phyloP scores from a whole-genome alignment of 164 flowering plant species.

The Berberis thunbergii region DNA sequence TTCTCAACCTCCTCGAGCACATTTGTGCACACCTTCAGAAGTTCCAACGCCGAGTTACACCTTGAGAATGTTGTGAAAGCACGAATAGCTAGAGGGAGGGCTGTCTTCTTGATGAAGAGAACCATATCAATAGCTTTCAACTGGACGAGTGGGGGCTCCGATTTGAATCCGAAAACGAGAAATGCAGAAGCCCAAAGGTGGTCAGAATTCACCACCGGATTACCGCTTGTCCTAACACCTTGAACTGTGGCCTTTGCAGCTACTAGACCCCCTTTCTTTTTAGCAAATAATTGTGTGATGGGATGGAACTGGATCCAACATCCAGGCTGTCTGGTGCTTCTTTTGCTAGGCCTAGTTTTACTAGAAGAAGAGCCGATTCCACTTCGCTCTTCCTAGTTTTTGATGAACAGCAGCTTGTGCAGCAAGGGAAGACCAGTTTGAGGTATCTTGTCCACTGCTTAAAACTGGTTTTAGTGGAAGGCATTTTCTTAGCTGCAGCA shows the following conservation, averaged over 20 bases:
- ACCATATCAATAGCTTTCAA: slow-evolving; percentile 66
- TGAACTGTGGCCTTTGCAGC: slow-evolving; percentile 62
- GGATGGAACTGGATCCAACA: slow-evolving; percentile 67
- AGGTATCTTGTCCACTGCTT: slow-evolving; percentile 46
- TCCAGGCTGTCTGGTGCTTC: slow-evolving; percentile 38
- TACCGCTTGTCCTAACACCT: slow-evolving; percentile 51
- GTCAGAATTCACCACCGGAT: slow-evolving; percentile 39
- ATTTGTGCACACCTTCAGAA: slow-evolving; percentile 76
- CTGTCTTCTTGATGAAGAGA: slow-evolving; percentile 57
- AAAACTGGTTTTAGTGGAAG: slow-evolving; percentile 27
- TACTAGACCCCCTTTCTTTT: slow-evolving; percentile 34
- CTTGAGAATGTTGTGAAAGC: slow-evolving; percentile 70
- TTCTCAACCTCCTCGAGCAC: slow-evolving; percentile 83
- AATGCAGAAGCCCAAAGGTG: slow-evolving; percentile 86
- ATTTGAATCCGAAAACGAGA: slow-evolving; percentile 79
- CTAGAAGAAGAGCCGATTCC: slow-evolving; percentile 59
- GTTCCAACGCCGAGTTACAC: slow-evolving; percentile 78
- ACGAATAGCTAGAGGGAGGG: slow-evolving; percentile 66
- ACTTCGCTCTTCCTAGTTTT: slow-evolving; percentile 51
- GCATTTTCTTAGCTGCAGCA: slow-evolving; percentile 51
- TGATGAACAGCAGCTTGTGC: slow-evolving; percentile 33
- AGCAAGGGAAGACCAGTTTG: slow-evolving; percentile 28
- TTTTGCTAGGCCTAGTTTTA: slow-evolving; percentile 66
- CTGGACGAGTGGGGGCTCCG: slow-evolving; percentile 69
- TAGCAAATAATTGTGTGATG: slow-evolving; percentile 50